phyloP scores from a whole-genome alignment of 176 grass and related monocot species.

The Typha latifolia region DNA sequence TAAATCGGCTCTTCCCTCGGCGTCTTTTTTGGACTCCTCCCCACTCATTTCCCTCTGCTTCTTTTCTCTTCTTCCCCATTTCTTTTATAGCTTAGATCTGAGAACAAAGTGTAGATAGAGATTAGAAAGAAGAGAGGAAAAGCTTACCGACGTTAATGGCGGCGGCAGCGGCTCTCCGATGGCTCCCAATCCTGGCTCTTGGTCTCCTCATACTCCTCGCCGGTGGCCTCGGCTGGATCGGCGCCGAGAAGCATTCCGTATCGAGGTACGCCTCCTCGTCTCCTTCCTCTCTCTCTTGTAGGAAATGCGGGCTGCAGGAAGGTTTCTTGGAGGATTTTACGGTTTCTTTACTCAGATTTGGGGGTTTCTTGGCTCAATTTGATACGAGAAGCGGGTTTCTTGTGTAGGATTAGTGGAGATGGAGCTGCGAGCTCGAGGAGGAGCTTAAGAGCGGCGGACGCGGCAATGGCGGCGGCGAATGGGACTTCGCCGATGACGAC shows the following conservation, averaged over 20 bases:
- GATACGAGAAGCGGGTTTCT: neutral
- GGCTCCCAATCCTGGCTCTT: slow-evolving; percentile 5
- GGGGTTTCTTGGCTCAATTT: neutral
- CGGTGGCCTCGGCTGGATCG: slow-evolving; percentile 6
- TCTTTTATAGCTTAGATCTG: slow-evolving; percentile 1
- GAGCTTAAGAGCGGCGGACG: slow-evolving; percentile 6
- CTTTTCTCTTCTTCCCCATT: neutral
- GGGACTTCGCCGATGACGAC: neutral
- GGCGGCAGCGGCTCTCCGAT: neutral
- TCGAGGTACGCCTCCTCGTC: slow-evolving; percentile 4
- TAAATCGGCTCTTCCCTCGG: slow-evolving; percentile 8
- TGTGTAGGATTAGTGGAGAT: neutral
- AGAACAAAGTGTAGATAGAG: slow-evolving; percentile 1
- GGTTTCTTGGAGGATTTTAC: neutral
- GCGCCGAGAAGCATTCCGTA: neutral
- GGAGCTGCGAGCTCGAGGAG: neutral
- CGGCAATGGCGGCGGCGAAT: neutral
- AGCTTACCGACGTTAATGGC: neutral
- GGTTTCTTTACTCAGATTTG: neutral
- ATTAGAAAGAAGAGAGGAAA: neutral
- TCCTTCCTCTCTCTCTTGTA: neutral
- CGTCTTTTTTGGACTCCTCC: neutral
- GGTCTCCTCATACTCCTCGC: slow-evolving; percentile 12
- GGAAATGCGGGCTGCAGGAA: neutral
- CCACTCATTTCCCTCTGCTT: neutral